Evolutionary conservation across 345 rosid species (phyloP), one percentile per base, ranked within the genome.

Genomic region (Gossypium bickii): DNA sequence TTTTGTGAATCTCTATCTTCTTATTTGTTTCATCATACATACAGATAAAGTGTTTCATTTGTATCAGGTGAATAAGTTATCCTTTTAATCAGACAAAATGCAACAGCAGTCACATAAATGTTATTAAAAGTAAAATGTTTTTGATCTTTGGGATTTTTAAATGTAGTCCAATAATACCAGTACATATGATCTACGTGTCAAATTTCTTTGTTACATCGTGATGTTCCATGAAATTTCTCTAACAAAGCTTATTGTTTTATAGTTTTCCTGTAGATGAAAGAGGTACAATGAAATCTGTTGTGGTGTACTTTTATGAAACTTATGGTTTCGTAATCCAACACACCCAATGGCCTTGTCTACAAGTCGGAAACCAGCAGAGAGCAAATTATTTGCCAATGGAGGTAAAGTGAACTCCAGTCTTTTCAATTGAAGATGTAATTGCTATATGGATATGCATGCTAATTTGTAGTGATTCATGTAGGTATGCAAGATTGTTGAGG

Each of bases 401-500:
- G 94, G 98, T 90, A 77, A 78, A 20, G 6, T 53, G 11, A 20
- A 1, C 34, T 16, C 56, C 41, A 16, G 27, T 16, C 41, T 18
- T 74, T 60, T 24, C 38, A 11, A 45, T 48, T 17, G 45, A 45
- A 62, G 20, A 52, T 7, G 13, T 55, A 17, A 24, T 66, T 48
- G n/a, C 43, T 44, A 5, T 66, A 25, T 63, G 25, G 7, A 25
- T 25, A 9, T 62, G 22, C 22, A 12, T 72, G 52, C 58, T 73
- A 58, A 70, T 67, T 18, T 8, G 25, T 49, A 58, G 34, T 51
- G 47, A 29, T 70, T 74, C 17, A 65, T 53, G 43, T 84, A 93
- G 99, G 98, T 93, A 11, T 91, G 98, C 85, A 96, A 93, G 84
- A 93, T 96, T 59, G 98, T 93, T 7, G 97, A 96, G 83, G 99